Conservation (phyloP, 495 filamentous ascomycete genomes). For the Lasiosphaeria miniovina region DNA sequence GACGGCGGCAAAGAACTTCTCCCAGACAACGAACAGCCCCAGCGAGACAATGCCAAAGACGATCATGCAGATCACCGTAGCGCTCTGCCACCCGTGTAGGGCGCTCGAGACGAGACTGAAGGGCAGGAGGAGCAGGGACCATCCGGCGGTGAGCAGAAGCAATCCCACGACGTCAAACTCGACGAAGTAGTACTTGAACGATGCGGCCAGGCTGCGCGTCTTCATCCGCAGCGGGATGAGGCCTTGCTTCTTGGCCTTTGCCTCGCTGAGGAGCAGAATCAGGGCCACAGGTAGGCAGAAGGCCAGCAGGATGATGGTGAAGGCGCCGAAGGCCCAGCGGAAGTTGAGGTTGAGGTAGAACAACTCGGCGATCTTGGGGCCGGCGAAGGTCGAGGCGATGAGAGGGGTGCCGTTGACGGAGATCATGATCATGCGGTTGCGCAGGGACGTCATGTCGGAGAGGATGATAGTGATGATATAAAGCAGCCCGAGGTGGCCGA, state of each 20-base stretch:
- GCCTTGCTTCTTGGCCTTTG: constrained; percentile 45
- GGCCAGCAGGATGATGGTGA: constrained; percentile 52
- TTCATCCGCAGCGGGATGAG: constrained; percentile 24
- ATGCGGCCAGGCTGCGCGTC: constrained; percentile 47
- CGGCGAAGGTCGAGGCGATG: constrained; percentile 53
- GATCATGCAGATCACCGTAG: constrained; percentile 55
- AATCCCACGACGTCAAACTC: constrained; percentile 59
- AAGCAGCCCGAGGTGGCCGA: constrained; percentile 44
- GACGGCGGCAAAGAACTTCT: constrained; percentile 48
- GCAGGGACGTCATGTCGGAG: constrained; percentile 56
- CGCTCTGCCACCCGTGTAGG: constrained; percentile 46
- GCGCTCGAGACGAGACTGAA: constrained; percentile 50
- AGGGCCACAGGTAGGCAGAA: constrained; percentile 45
- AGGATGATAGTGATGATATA: constrained; percentile 55
- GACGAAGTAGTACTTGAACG: constrained; percentile 47
- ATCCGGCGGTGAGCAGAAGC: constrained; percentile 49
- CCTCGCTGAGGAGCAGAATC: constrained; percentile 48
- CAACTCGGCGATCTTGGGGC: constrained; percentile 36
- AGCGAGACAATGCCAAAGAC: constrained; percentile 54
- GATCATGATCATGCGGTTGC: constrained; percentile 55
- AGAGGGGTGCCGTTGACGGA: constrained; percentile 56
- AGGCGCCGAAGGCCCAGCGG: constrained; percentile 59
- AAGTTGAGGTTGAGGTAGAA: constrained; percentile 43
- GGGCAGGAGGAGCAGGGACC: constrained; percentile 61
- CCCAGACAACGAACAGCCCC: constrained; percentile 54